These are phyloP conservation scores for Hygrophoropsis aurantiaca DNA, from an alignment of 768 basidiomycete genomes.

Conservation along the genomic window DNA sequence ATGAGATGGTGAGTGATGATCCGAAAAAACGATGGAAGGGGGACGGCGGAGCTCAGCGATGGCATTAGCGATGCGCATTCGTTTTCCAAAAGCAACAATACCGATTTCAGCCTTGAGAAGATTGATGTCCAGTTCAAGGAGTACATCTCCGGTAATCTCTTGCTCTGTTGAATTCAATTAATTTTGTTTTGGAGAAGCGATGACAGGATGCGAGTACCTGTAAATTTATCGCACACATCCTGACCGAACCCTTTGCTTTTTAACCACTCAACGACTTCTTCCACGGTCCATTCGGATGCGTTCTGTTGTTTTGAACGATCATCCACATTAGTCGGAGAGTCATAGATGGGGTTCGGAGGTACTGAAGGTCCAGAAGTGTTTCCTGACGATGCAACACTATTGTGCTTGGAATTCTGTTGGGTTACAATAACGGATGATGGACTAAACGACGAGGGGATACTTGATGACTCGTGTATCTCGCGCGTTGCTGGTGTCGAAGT, in stretches of 20 bases:
- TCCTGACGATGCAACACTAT: constrained; percentile 33
- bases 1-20: constrained; percentile 38
- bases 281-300: constrained; percentile 80
- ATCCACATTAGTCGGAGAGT: constrained; percentile 12
- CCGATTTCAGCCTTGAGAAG: constrained; percentile 93
- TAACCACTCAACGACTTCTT: constrained; percentile 90
- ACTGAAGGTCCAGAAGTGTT: constrained; percentile 23
- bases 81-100: constrained; percentile 91
- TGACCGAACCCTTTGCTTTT: constrained; percentile 82
- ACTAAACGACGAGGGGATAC: constrained; percentile 29
- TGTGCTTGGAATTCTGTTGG: constrained; percentile 38
- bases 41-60: constrained; percentile 84
- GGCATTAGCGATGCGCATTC: constrained; percentile 88
- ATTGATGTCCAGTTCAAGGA: constrained; percentile 90
- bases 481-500: constrained; percentile 23
- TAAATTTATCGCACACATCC: constrained; percentile 81
- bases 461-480: constrained; percentile 24
- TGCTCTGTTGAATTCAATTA: constrained; percentile 59
- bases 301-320: constrained; percentile 37
- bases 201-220: constrained; percentile 50
- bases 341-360: constrained; percentile 16
- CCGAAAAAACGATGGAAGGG: constrained; percentile 58
- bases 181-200: neutral
- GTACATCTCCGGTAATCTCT: constrained; percentile 97
- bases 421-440: constrained; percentile 21